Percentiles rank a stretch among this genome's conserved stretches.
Conservation (phyloP, 2,329 filamentous ascomycete genomes). For the Phialophora tarda region DNA sequence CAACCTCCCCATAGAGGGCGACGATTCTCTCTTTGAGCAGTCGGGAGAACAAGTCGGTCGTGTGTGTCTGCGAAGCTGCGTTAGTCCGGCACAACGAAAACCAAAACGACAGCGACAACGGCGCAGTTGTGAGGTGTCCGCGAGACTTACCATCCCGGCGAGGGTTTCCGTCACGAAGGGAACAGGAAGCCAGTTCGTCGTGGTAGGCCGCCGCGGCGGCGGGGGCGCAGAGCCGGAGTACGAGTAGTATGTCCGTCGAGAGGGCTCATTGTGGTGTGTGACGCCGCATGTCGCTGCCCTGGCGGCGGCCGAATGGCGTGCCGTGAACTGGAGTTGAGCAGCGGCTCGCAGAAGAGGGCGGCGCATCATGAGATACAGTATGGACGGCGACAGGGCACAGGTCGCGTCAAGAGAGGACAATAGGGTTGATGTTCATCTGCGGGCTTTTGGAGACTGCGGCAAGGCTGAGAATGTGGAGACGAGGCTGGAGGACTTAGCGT, state of each 20-base stretch:
- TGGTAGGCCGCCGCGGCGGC: background rate
- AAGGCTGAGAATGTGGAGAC: slow-evolving; percentile 11
- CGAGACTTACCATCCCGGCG: slow-evolving; percentile 33
- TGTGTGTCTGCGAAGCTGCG: slow-evolving; percentile 9
- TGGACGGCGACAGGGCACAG: slow-evolving; percentile 15
- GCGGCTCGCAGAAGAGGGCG: slow-evolving; percentile 26
- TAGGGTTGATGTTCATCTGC: slow-evolving; percentile 1
- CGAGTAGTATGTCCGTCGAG: slow-evolving; percentile 24
- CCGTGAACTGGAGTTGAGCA: slow-evolving; percentile 20
- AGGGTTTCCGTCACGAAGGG: slow-evolving; percentile 38
- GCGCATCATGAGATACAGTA: slow-evolving; percentile 23
- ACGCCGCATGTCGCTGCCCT: slow-evolving; percentile 8
- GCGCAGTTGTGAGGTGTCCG: background rate
- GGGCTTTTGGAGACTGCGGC: slow-evolving; percentile 2
- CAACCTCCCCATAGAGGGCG: slow-evolving; percentile 75
- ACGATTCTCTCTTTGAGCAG: slow-evolving; percentile 67
- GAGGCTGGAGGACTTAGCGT: background rate
- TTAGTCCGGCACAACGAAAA: background rate
- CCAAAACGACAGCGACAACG: no score
- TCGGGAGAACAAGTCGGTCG: slow-evolving; percentile 83
- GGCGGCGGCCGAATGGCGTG: slow-evolving; percentile 9
- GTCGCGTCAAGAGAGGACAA: slow-evolving; percentile 16
- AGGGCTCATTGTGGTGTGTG: slow-evolving; percentile 13
- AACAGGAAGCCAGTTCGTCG: slow-evolving; percentile 36
- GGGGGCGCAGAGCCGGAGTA: background rate